A percentile compares a stretch with the other conserved stretches of the same genome.
phyloP scores from a whole-genome alignment of 2,329 filamentous ascomycete species.

The Chrysoporthe austroafricana region DNA sequence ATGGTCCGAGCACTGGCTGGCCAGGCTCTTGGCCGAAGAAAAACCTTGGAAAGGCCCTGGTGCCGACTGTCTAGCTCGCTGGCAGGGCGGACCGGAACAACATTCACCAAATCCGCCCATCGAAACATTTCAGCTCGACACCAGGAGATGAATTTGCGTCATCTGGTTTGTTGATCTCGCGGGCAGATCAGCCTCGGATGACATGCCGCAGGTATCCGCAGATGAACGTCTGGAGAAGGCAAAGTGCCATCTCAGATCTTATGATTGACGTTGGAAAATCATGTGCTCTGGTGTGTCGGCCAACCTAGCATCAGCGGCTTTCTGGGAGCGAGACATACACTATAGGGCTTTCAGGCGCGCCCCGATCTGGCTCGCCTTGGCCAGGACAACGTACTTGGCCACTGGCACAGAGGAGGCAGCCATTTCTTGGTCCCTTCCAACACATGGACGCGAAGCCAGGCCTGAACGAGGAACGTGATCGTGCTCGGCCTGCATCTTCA shows the following conservation, averaged over 20 bases:
- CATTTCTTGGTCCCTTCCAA: neutral
- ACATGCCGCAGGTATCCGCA: slow-evolving; percentile 12
- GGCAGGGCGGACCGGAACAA: neutral
- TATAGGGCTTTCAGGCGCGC: neutral
- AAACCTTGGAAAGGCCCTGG: slow-evolving; percentile 2
- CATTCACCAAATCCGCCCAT: neutral
- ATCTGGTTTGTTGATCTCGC: slow-evolving; percentile 6
- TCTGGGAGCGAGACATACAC: slow-evolving; percentile 3
- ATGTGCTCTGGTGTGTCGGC: neutral
- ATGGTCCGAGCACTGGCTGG: neutral
- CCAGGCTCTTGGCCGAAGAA: neutral
- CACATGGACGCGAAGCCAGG: neutral
- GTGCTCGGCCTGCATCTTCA: neutral
- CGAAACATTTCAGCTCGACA: slow-evolving; percentile 11
- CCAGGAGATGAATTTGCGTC: slow-evolving; percentile 1
- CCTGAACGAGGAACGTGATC: neutral
- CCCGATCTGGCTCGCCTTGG: slow-evolving; percentile 7
- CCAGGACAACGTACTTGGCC: neutral
- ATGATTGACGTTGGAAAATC: neutral
- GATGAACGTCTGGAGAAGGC: slow-evolving; percentile 1
- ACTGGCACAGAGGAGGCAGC: neutral
- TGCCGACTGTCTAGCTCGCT: neutral
- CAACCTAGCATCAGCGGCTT: neutral
- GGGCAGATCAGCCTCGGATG: slow-evolving; percentile 8
- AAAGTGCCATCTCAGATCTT: slow-evolving; percentile 8